A percentile compares a stretch with the other conserved stretches of the same genome.
Evolutionary conservation across 371 early-diverging fungal genomes (phyloP).

Genomic region (Syncephalis fuscata): DNA sequence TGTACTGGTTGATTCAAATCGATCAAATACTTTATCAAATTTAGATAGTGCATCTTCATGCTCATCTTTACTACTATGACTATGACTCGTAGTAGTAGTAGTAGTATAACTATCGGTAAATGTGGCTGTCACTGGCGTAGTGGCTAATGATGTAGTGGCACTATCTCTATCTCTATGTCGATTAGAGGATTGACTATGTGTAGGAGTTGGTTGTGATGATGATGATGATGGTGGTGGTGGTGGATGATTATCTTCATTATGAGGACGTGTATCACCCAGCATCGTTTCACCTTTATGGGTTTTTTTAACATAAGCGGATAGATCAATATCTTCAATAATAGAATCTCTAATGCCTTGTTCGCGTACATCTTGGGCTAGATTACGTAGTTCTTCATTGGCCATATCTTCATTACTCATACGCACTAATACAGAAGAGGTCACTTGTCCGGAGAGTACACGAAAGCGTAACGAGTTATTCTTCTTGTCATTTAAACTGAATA

Average conservation of each 20-base stretch:
- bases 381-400: slow-evolving; percentile 53
- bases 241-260: neutral
- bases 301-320: slow-evolving; percentile 5
- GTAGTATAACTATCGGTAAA: too few relatives aligned
- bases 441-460: slow-evolving; percentile 42
- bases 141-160: too few relatives aligned
- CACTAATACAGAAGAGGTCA: slow-evolving; percentile 38
- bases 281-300: slow-evolving; percentile 8
- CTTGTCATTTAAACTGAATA: slow-evolving; percentile 60
- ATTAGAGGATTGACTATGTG: too few relatives aligned
- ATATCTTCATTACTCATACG: slow-evolving; percentile 56
- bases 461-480: slow-evolving; percentile 44
- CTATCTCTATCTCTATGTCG: too few relatives aligned
- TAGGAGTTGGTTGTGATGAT: too few relatives aligned
- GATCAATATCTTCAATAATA: slow-evolving; percentile 1
- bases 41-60: too few relatives aligned
- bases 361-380: slow-evolving; percentile 36
- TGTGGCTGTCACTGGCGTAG: too few relatives aligned
- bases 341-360: slow-evolving; percentile 35
- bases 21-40: too few relatives aligned
- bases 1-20: too few relatives aligned
- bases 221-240: too few relatives aligned
- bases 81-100: too few relatives aligned
- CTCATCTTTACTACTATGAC: too few relatives aligned
- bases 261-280: neutral